Evolutionary conservation across 75 land plant genomes (phyloP).

Genomic region (Cunninghamia lanceolata): DNA sequence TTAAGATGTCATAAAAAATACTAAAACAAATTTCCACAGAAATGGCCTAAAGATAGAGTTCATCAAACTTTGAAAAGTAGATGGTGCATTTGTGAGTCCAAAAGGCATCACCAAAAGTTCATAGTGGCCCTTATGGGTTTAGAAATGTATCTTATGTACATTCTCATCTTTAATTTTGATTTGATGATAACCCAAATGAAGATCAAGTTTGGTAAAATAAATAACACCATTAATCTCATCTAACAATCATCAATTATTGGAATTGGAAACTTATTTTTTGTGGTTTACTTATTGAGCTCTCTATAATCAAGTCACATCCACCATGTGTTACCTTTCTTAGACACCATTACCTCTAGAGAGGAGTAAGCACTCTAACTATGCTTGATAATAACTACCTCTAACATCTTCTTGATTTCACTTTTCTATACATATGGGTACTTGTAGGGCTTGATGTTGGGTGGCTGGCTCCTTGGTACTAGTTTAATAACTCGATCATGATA

Average conservation of each 20-base stretch:
- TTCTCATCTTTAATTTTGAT: not conserved
- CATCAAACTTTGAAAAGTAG: not conserved
- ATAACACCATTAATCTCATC: not conserved
- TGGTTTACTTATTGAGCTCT: conserved; percentile 7
- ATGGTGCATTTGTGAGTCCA: not conserved
- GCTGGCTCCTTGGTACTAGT: too few species aligned
- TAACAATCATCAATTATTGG: not conserved
- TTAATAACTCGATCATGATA: too few species aligned
- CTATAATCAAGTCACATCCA: conserved; percentile 12
- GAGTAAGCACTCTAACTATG: not conserved
- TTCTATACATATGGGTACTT: not conserved
- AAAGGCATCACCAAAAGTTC: not conserved
- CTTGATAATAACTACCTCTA: not conserved
- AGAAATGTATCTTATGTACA: not conserved
- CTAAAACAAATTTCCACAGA: not conserved
- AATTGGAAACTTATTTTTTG: conserved; percentile 6
- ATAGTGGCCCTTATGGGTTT: not conserved
- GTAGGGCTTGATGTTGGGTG: too few species aligned
- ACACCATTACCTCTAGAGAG: conserved; percentile 4
- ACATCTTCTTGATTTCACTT: not conserved
- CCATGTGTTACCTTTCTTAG: conserved; percentile 9
- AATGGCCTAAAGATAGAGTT: not conserved
- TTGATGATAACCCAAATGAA: not conserved
- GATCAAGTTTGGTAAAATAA: not conserved
- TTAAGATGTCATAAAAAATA: not conserved